Evolutionary conservation across 139 green algal species (phyloP).

Genomic region (Asterochloris sp.): DNA sequence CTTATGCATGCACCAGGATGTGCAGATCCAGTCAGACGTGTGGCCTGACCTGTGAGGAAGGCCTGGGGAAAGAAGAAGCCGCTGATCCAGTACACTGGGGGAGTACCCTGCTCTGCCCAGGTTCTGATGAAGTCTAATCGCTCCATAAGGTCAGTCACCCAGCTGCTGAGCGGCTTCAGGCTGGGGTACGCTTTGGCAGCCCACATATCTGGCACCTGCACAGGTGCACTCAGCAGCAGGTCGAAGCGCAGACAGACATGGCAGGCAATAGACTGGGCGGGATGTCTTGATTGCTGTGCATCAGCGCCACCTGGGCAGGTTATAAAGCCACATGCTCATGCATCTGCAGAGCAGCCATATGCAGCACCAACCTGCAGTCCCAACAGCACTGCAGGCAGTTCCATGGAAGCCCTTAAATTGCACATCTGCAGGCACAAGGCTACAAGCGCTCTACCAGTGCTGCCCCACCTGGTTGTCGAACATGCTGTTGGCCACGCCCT

Average conservation of each 20-base stretch:
- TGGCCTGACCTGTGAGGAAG: constrained; percentile 61
- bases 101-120: constrained; percentile 63
- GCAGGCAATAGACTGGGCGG: too few relatives aligned
- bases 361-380: neutral
- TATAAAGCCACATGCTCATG: too few relatives aligned
- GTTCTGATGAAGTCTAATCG: constrained; percentile 59
- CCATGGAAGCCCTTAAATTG: neutral
- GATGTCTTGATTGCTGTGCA: too few relatives aligned
- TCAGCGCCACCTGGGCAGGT: too few relatives aligned
- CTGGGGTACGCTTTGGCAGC: constrained; percentile 76
- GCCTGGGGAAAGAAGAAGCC: constrained; percentile 90
- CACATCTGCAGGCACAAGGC: too few relatives aligned
- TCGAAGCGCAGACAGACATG: neutral
- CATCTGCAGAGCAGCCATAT: too few relatives aligned
- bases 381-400: constrained; percentile 1
- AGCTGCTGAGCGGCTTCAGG: constrained; percentile 79
- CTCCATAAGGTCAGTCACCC: constrained; percentile 76
- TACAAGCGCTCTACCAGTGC: neutral
- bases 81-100: constrained; percentile 75
- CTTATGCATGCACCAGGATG: too few relatives aligned
- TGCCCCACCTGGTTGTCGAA: constrained; percentile 73
- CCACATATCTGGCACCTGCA: constrained; percentile 75
- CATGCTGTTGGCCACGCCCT: constrained; percentile 63
- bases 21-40: too few relatives aligned
- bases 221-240: neutral